Conservation (phyloP, 2,329 filamentous ascomycete genomes). For the Fusarium fracticaudum region DNA sequence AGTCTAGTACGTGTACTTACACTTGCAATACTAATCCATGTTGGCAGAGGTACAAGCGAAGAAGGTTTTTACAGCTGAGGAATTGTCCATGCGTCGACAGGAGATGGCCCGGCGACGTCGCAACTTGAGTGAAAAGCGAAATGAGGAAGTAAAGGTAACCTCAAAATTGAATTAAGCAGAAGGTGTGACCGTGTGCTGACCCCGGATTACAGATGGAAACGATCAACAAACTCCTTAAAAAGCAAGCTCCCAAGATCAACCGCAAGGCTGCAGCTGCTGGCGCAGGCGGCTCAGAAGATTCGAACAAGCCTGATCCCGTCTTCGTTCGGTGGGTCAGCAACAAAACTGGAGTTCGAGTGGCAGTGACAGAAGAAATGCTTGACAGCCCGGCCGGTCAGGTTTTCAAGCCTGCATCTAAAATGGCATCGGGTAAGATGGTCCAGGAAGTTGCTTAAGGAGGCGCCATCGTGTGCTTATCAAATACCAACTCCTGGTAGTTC, state of each 20-base stretch:
- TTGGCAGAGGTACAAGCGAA: slow-evolving; percentile 69
- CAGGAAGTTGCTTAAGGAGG: slow-evolving; percentile 59
- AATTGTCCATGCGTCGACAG: slow-evolving; percentile 68
- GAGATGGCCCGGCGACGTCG: slow-evolving; percentile 70
- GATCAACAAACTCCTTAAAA: slow-evolving; percentile 89
- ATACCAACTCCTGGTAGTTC: background rate
- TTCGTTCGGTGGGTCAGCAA: slow-evolving; percentile 78
- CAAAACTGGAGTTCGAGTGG: slow-evolving; percentile 69
- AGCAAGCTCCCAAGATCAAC: slow-evolving; percentile 81
- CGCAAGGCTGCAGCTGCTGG: slow-evolving; percentile 55
- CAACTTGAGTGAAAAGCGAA: slow-evolving; percentile 72
- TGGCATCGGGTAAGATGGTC: slow-evolving; percentile 60
- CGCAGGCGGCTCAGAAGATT: slow-evolving; percentile 51
- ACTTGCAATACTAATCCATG: slow-evolving; percentile 11
- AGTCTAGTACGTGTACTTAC: slow-evolving; percentile 31
- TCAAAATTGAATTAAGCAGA: background rate
- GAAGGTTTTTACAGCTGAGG: slow-evolving; percentile 69
- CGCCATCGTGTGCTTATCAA: background rate
- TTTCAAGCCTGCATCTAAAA: slow-evolving; percentile 55
- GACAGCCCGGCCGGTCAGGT: slow-evolving; percentile 68
- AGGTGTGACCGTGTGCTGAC: slow-evolving; percentile 4
- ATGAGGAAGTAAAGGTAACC: slow-evolving; percentile 69
- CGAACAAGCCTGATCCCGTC: slow-evolving; percentile 64
- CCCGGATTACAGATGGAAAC: slow-evolving; percentile 76
- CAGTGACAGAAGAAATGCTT: slow-evolving; percentile 75